Evolutionary conservation across 148 eudicot species (phyloP).

Genomic region (Chenopodium berlandieri): DNA sequence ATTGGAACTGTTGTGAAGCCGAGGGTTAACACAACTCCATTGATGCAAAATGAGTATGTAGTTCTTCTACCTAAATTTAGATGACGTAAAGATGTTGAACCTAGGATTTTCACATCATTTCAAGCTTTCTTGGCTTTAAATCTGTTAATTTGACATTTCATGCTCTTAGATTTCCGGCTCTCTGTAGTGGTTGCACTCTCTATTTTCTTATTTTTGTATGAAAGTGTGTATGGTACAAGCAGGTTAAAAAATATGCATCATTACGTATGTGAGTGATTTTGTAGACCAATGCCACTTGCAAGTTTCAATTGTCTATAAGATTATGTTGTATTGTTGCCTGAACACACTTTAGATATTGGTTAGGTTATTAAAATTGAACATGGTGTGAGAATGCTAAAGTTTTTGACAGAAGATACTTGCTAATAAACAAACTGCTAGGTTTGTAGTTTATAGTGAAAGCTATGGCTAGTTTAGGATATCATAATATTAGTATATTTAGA

Average conservation of each 20-base stretch:
- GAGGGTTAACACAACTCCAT: slow-evolving; percentile 75
- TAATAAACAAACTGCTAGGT: not conserved
- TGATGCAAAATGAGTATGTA: slow-evolving; percentile 75
- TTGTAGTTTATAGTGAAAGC: not conserved
- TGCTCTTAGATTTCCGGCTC: not conserved
- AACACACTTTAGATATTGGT: not conserved
- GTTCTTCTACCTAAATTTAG: slow-evolving; percentile 1
- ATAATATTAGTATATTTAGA: not conserved
- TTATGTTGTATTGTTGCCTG: not conserved
- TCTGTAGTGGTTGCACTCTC: not conserved
- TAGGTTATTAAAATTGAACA: not conserved
- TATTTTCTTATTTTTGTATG: not conserved
- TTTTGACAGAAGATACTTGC: not conserved
- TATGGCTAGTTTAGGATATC: not conserved
- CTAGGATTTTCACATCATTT: slow-evolving; percentile 3
- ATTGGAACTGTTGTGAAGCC: slow-evolving; percentile 93
- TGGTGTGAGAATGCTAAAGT: not conserved
- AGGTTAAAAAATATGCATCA: not conserved
- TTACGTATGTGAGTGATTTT: not conserved
- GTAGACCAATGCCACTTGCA: not conserved
- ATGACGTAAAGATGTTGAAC: not conserved
- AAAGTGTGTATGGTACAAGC: not conserved
- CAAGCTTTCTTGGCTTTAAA: not conserved
- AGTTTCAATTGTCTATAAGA: not conserved
- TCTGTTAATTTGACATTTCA: not conserved